phyloP scores from a whole-genome alignment of 2,329 filamentous ascomycete species.

The Phyllosticta paracitricarpa region DNA sequence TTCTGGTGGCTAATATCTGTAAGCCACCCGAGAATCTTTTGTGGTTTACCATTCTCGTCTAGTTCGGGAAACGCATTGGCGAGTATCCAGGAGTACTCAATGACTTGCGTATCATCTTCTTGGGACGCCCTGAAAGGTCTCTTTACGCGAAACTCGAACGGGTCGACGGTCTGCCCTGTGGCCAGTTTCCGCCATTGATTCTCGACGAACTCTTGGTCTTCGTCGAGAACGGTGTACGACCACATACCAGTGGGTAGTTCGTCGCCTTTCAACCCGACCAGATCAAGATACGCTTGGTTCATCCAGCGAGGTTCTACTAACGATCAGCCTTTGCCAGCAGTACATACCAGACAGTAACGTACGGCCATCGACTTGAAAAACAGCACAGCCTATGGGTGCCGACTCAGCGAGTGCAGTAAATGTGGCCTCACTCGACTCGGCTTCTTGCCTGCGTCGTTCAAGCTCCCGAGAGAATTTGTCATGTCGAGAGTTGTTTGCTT shows the following conservation, averaged over 20 bases:
- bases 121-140: neutral
- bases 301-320: slow-evolving; percentile 5
- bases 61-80: slow-evolving; percentile 23
- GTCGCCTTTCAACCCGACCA: slow-evolving; percentile 5
- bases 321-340: too few species aligned
- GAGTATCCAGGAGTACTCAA: slow-evolving; percentile 18
- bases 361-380: slow-evolving; percentile 8
- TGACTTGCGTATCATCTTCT: neutral
- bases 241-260: neutral
- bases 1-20: slow-evolving; percentile 26
- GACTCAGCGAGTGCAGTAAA: slow-evolving; percentile 4
- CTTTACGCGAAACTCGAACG: slow-evolving; percentile 7
- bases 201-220: slow-evolving; percentile 5
- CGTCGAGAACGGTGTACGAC: slow-evolving; percentile 1
- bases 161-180: neutral
- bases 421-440: neutral
- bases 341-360: neutral
- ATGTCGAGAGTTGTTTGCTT: slow-evolving; percentile 2
- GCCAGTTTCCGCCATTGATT: slow-evolving; percentile 3
- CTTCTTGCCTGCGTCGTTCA: slow-evolving; percentile 2
- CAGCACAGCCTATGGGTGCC: slow-evolving; percentile 5
- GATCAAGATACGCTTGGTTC: slow-evolving; percentile 9
- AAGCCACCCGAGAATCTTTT: slow-evolving; percentile 23
- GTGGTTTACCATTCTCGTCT: slow-evolving; percentile 19
- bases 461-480: slow-evolving; percentile 2